Evolutionary conservation across 768 basidiomycete species (phyloP).

Genomic region (Rhizopogon vinicolor): DNA sequence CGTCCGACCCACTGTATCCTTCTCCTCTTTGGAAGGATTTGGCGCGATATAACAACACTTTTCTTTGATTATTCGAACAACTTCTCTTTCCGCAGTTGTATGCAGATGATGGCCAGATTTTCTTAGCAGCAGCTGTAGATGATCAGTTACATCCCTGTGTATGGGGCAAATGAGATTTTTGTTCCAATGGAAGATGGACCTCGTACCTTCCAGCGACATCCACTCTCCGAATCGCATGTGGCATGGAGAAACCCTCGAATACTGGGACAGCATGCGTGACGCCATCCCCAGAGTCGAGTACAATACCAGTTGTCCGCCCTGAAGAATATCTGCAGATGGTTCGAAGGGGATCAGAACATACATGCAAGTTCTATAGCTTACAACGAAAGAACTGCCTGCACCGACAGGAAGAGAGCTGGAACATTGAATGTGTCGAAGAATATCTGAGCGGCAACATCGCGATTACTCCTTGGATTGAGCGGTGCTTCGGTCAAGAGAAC

Average conservation of each 20-base stretch:
- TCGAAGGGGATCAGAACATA: slow-evolving; percentile 8
- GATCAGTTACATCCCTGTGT: slow-evolving; percentile 89
- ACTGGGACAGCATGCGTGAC: slow-evolving; percentile 99
- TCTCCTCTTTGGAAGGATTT: slow-evolving; percentile 94
- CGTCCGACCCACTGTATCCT: slow-evolving; percentile 68
- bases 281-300: slow-evolving; percentile 97
- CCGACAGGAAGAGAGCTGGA: slow-evolving; percentile 92
- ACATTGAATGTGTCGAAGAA: slow-evolving; percentile 99
- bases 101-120: slow-evolving; percentile 94
- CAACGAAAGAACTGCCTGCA: slow-evolving; percentile 96
- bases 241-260: slow-evolving; percentile 99
- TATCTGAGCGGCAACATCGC: slow-evolving; percentile 96
- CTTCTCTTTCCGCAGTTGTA: slow-evolving; percentile 95
- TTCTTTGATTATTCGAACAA: slow-evolving; percentile 97
- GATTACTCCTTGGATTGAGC: slow-evolving; percentile 92
- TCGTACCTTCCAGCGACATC: slow-evolving; percentile 92
- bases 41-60: slow-evolving; percentile 95
- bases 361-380: slow-evolving; percentile 36
- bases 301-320: slow-evolving; percentile 97
- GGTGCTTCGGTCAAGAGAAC: slow-evolving; percentile 97
- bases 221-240: slow-evolving; percentile 93
- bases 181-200: not conserved
- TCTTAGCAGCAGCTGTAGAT: slow-evolving; percentile 89
- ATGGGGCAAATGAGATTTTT: not conserved
- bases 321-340: slow-evolving; percentile 78